phyloP scores from a whole-genome alignment of 1,139 yeast genomes.

The Blastobotrys arbuscula region DNA sequence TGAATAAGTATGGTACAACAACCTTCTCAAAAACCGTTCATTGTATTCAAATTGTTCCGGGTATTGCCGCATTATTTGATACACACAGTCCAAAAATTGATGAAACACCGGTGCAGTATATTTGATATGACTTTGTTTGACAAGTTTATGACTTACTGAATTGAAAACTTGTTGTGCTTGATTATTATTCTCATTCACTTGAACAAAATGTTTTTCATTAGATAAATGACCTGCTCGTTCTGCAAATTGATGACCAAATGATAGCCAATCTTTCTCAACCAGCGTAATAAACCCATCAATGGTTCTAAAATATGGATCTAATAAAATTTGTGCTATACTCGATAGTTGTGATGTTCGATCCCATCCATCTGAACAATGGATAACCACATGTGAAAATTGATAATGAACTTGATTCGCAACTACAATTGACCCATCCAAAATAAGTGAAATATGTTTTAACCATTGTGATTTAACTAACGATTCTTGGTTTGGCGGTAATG shows the following conservation, averaged over 20 bases:
- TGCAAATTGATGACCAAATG: constrained; percentile 87
- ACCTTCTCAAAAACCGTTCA: constrained; percentile 75
- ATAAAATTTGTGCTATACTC: constrained; percentile 75
- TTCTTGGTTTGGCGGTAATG: constrained; percentile 41
- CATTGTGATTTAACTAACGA: constrained; percentile 64
- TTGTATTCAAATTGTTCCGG: constrained; percentile 79
- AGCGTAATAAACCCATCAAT: constrained; percentile 78
- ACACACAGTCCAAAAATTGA: constrained; percentile 86
- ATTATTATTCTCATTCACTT: constrained; percentile 22
- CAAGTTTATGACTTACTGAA: constrained; percentile 32
- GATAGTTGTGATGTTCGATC: constrained; percentile 90
- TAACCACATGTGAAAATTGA: constrained; percentile 73
- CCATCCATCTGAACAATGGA: constrained; percentile 99
- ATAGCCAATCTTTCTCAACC: constrained; percentile 90
- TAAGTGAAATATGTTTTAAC: constrained; percentile 65
- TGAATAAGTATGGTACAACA: constrained; percentile 82
- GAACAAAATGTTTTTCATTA: constrained; percentile 30
- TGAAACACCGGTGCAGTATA: constrained; percentile 86
- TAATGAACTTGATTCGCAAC: constrained; percentile 74
- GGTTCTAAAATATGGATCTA: constrained; percentile 88
- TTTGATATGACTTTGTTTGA: constrained; percentile 39
- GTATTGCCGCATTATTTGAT: constrained; percentile 66
- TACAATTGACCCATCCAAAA: constrained; percentile 72
- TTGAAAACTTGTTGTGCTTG: constrained; percentile 38
- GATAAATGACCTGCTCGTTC: constrained; percentile 72